A percentile compares a stretch with the other conserved stretches of the same genome.
Evolutionary conservation across 306 rosid genomes (phyloP).

Genomic region (Ochetophila trinervis): DNA sequence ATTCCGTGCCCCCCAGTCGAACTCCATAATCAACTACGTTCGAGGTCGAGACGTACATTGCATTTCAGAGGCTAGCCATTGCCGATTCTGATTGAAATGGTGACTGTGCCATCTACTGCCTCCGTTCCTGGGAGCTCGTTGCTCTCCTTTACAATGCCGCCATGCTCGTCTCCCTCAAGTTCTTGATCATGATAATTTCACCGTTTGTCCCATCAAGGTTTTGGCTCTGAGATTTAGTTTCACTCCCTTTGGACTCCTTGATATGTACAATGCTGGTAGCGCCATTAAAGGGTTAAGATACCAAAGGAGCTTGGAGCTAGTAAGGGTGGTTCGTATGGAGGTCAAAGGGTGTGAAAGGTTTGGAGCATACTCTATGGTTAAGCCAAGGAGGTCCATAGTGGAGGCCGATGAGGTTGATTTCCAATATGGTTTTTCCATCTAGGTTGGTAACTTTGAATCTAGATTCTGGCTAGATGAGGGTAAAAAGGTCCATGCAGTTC

Average conservation of each 20-base stretch:
- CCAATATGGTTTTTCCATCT: constrained; percentile 38
- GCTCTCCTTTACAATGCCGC: constrained; percentile 61
- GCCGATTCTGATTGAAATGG: constrained; percentile 55
- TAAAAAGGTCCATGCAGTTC: constrained; percentile 41
- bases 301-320: constrained; percentile 34
- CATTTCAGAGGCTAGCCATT: constrained; percentile 44
- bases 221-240: constrained; percentile 45
- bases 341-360: constrained; percentile 76
- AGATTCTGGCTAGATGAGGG: constrained; percentile 59
- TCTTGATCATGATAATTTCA: constrained; percentile 61
- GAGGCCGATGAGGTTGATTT: constrained; percentile 41
- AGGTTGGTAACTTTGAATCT: constrained; percentile 52
- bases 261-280: constrained; percentile 87
- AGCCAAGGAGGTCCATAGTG: constrained; percentile 57
- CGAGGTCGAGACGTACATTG: constrained; percentile 72
- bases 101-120: constrained; percentile 54
- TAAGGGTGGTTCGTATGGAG: constrained; percentile 47
- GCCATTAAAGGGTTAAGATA: constrained; percentile 64
- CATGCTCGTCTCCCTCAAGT: constrained; percentile 72
- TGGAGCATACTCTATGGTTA: constrained; percentile 62
- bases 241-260: constrained; percentile 69
- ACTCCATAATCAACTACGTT: constrained; percentile 47
- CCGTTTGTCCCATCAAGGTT: constrained; percentile 64
- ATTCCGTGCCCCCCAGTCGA: constrained; percentile 47
- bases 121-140: constrained; percentile 40